Evolutionary conservation across 2,329 filamentous ascomycete species (phyloP).

Genomic region (Fusarium musae): DNA sequence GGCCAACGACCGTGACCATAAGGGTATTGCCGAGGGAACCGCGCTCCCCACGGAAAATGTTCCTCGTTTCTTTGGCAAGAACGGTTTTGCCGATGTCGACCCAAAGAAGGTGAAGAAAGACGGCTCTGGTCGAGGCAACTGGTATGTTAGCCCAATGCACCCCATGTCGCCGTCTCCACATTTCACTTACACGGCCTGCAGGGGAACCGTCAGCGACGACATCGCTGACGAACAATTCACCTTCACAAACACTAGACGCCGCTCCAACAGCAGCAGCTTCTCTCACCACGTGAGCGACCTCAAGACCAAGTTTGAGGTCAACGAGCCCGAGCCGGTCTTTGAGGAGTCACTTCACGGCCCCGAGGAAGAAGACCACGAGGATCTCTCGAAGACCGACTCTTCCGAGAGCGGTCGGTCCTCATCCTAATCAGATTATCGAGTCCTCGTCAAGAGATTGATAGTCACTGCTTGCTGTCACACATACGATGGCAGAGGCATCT

Average conservation of each 20-base stretch:
- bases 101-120: slow-evolving; percentile 98
- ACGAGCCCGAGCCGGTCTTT: slow-evolving; percentile 90
- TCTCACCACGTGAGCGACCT: slow-evolving; percentile 78
- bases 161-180: not conserved
- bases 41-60: slow-evolving; percentile 76
- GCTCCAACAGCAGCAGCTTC: slow-evolving; percentile 87
- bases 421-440: slow-evolving; percentile 54
- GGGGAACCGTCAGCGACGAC: slow-evolving; percentile 87
- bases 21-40: slow-evolving; percentile 79
- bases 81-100: slow-evolving; percentile 81
- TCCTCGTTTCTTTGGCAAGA: slow-evolving; percentile 93
- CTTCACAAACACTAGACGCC: slow-evolving; percentile 86
- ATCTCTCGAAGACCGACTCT: slow-evolving; percentile 66
- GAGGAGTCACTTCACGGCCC: slow-evolving; percentile 86
- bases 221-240: slow-evolving; percentile 85
- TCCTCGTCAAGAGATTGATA: slow-evolving; percentile 29
- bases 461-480: slow-evolving; percentile 42
- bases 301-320: slow-evolving; percentile 96
- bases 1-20: slow-evolving; percentile 91
- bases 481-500: slow-evolving; percentile 40
- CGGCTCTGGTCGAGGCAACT: slow-evolving; percentile 91
- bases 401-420: slow-evolving; percentile 71
- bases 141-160: slow-evolving; percentile 66
- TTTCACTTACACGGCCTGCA: slow-evolving; percentile 52
- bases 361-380: slow-evolving; percentile 64